A percentile compares a stretch with the other conserved stretches of the same genome.
Evolutionary conservation across 78 protist genomes (phyloP).

Genomic region (Dictyostelium brefeldianum): DNA sequence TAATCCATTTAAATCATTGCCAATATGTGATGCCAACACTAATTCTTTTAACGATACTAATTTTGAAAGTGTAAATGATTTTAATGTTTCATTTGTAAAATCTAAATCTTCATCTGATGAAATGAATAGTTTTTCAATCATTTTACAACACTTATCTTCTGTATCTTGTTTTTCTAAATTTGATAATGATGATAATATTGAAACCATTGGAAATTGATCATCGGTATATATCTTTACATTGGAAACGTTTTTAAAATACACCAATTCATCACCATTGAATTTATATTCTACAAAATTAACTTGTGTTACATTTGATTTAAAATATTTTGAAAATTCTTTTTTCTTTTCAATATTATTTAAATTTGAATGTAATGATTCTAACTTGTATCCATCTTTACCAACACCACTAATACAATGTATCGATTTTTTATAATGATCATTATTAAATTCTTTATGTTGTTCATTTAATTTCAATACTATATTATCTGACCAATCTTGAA

Average conservation of each 20-base stretch:
- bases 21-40: not conserved
- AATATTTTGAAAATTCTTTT: not conserved
- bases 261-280: not conserved
- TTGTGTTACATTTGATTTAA: not conserved
- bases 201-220: slow-evolving; percentile 5
- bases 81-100: not conserved
- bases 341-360: not conserved
- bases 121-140: not conserved
- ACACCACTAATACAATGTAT: not conserved
- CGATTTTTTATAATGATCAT: not conserved
- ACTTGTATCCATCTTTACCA: too few relatives aligned
- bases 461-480: not conserved
- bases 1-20: not conserved
- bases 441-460: not conserved
- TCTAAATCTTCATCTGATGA: slow-evolving; percentile 8
- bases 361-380: not conserved
- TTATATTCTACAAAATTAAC: not conserved
- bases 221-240: not conserved
- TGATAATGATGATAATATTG: not conserved
- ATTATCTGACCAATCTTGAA: not conserved
- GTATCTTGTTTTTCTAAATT: not conserved
- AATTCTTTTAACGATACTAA: not conserved
- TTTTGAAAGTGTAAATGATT: not conserved
- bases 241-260: not conserved
- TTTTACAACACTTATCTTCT: not conserved